These are phyloP conservation scores for Fusarium pilosicola DNA, from an alignment of 2,329 filamentous ascomycete genomes.

Conservation along the genomic window DNA sequence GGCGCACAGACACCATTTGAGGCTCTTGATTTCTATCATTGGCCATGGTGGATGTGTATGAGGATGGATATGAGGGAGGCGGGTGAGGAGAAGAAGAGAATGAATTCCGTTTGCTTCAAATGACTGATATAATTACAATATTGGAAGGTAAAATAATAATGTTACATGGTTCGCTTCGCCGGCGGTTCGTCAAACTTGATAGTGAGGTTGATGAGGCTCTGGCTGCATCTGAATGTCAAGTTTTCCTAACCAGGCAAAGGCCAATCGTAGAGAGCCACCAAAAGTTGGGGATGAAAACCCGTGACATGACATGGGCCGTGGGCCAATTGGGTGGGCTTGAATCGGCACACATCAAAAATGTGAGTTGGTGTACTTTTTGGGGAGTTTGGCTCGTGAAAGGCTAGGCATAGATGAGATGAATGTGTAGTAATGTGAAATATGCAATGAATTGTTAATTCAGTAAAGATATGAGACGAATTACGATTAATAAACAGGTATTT, in stretches of 20 bases:
- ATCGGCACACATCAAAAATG: slow-evolving; percentile 16
- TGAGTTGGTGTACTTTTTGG: not conserved
- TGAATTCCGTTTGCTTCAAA: not conserved
- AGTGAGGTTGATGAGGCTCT: slow-evolving; percentile 30
- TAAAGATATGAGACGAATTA: not conserved
- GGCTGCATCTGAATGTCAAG: slow-evolving; percentile 5
- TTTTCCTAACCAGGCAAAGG: slow-evolving; percentile 24
- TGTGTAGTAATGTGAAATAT: no score
- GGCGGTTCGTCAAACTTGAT: slow-evolving; percentile 8
- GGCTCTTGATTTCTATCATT: slow-evolving; percentile 28
- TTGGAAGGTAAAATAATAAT: slow-evolving; percentile 9
- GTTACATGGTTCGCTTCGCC: slow-evolving; percentile 34
- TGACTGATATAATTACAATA: slow-evolving; percentile 17
- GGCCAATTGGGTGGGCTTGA: slow-evolving; percentile 18
- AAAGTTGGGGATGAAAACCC: slow-evolving; percentile 29
- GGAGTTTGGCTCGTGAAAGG: not conserved
- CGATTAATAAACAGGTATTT: not conserved
- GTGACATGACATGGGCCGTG: slow-evolving; percentile 35
- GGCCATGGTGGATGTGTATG: slow-evolving; percentile 28
- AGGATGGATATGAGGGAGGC: not conserved
- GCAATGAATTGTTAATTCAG: not conserved
- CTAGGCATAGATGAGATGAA: not conserved
- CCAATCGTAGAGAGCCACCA: slow-evolving; percentile 22
- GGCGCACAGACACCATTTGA: slow-evolving; percentile 34
- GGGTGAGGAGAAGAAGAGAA: not conserved